A percentile compares a stretch with the other conserved stretches of the same genome.
These are phyloP conservation scores for Physaria fendleri DNA, from an alignment of 345 rosid genomes.

Conservation along the genomic window DNA sequence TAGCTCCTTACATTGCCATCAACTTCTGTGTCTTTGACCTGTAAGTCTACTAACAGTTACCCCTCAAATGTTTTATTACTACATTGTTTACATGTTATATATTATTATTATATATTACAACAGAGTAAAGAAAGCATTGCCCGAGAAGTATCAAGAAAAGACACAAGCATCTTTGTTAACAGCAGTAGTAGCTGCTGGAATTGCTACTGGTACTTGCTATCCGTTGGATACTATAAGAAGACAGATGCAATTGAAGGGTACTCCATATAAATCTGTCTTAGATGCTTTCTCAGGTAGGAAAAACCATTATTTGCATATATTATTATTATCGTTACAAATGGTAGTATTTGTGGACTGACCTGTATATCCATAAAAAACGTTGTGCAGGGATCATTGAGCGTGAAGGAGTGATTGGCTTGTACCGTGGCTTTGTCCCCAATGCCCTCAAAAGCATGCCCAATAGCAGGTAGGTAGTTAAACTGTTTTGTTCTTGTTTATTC, in stretches of 20 bases:
- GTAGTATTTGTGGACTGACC: background rate
- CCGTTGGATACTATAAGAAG: conserved; percentile 90
- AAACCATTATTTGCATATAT: background rate
- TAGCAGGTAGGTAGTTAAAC: conserved; percentile 66
- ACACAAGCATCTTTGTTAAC: conserved; percentile 69
- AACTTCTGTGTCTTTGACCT: conserved; percentile 86
- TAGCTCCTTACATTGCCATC: conserved; percentile 89
- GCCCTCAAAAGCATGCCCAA: conserved; percentile 84
- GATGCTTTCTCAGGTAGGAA: conserved; percentile 66
- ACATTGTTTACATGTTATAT: background rate
- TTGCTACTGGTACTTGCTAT: conserved; percentile 85
- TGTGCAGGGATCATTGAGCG: conserved; percentile 60
- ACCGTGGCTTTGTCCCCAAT: conserved; percentile 84
- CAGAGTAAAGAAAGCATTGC: conserved; percentile 83
- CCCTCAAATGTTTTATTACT: background rate
- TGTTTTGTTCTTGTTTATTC: background rate
- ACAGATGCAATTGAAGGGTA: conserved; percentile 86
- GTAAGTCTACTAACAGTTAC: conserved; percentile 45
- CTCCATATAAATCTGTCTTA: conserved; percentile 67
- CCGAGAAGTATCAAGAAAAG: conserved; percentile 63
- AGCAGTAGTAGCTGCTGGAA: conserved; percentile 72
- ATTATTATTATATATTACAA: conserved; percentile 6
- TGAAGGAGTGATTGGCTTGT: conserved; percentile 72
- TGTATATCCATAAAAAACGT: background rate
- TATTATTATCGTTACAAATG: background rate